These are phyloP conservation scores for Cenococcum geophilum DNA, from an alignment of 495 filamentous ascomycete genomes.

Conservation along the genomic window DNA sequence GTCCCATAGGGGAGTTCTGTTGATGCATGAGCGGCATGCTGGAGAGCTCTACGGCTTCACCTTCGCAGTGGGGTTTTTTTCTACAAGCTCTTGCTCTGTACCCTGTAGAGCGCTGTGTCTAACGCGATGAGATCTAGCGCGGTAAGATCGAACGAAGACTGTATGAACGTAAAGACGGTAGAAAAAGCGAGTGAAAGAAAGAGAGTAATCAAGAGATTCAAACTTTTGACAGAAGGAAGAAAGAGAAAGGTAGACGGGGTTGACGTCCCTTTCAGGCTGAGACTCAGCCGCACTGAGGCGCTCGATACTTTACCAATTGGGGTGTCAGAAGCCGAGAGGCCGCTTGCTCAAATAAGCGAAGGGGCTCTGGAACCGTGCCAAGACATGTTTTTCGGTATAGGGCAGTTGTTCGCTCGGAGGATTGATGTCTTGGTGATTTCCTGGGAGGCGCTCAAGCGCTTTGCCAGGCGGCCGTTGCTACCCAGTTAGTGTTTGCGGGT, in stretches of 20 bases:
- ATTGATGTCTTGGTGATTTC: not conserved
- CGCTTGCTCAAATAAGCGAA: not conserved
- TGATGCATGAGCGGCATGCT: not conserved
- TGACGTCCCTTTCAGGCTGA: conserved; percentile 7
- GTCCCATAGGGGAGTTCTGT: conserved; percentile 1
- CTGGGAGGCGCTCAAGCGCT: not conserved
- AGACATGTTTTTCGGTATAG: not conserved
- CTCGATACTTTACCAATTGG: conserved; percentile 15
- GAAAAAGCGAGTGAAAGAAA: not conserved
- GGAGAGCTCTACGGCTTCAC: not conserved
- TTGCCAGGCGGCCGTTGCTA: too few species aligned
- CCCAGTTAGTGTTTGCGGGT: too few species aligned
- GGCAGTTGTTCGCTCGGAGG: not conserved
- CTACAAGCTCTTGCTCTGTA: not conserved
- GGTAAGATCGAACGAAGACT: too few species aligned
- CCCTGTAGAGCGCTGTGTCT: too few species aligned
- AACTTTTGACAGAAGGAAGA: not conserved
- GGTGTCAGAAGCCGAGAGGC: conserved; percentile 14
- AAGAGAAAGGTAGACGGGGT: conserved; percentile 3
- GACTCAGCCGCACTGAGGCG: conserved; percentile 24
- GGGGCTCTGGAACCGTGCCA: not conserved
- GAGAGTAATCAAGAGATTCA: conserved; percentile 7
- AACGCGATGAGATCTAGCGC: too few species aligned
- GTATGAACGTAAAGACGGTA: not conserved
- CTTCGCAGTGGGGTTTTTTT: not conserved